Evolutionary conservation across 1,284 basidiomycete species (phyloP), one percentile per base, ranked within the genome.

Genomic region (Rhodotorula sp.): DNA sequence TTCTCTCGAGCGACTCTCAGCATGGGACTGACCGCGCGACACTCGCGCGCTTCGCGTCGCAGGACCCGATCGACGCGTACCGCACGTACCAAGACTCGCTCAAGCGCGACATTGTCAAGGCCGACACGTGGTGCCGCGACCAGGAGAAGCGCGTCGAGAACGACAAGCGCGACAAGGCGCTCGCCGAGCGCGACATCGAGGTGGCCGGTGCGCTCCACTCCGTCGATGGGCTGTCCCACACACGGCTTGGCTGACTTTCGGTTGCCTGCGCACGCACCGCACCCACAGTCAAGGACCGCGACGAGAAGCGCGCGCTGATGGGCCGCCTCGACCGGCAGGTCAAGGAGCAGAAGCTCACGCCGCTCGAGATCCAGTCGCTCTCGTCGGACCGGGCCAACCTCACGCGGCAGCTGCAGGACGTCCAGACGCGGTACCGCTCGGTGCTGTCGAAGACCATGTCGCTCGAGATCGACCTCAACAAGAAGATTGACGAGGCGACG

Each of bases 401-500:
- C 42, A 69, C 64, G 45, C 72, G 58, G 16, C 46, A 59, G 42
- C 41, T 69, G 13, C 42, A 59, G 45, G 69, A 66, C 45, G 53
- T 63, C 7, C 55, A 58, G 23, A 5, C 34, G 7, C 67, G 71
- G 27, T 72, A 68, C 60, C 67, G 71, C 16, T n/a, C 61, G 41
- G 61, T 62, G 34, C 44, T 67, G 23, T 48, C 57, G 48, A 58
- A 56, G 46, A 67, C 66, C 41, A 67, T 70, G 68, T 63, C 53
- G 58, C 70, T 77, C 55, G 78, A 79, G 61, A 71, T 79, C 50
- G 74, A 77, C 44, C 70, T 76, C 16, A 66, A 69, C 52, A 68
- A 74, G 41, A 61, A 64, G n/a, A 65, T 75, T 50, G 68, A 70
- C 50, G 17, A 25, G 14, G 77, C 76, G 7, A 57, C 69, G 46